Base-by-base conservation (phyloP, 2,329 filamentous ascomycete species). In the Beauveria scarabaeidicola region DNA sequence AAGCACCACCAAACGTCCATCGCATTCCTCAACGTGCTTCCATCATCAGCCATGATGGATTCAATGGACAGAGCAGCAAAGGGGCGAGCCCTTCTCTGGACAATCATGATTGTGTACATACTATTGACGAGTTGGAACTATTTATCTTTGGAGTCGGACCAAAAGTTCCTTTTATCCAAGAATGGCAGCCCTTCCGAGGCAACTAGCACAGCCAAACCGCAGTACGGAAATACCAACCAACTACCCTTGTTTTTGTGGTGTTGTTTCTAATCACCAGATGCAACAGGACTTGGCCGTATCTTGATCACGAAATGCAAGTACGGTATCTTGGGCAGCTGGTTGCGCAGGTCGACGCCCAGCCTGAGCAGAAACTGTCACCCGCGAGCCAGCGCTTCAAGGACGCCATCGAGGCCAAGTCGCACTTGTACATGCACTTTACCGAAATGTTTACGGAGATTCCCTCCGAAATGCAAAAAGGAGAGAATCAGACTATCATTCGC, bases 381-480 rank as follows among this genome's bases (percentile, higher is more conserved):
- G 58, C 58, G 13, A 32, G 25, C 2, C 50, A 60, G 52, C 41
- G 44, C 21, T 17, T 54, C 29, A 47, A 60, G 27, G 58, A 60
- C 17, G 41, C 52, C 13, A 60, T 60, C 21, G 58, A 60, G 25
- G 15, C 23, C 5, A 48, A 41, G n/a, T 53, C 58, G 29, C 58
- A 38, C 21, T 17, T 60, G 29, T 60, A 60, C 43, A 60, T 60
- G 58, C 41, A 53, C 19, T 59, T 59, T 59, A 53, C 51, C 29
- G 46, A 59, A 52, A 59, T 59, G 57, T 59, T 59, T 13, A 46
- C 47, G 3, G 10, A 52, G 25, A 36, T 52, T 15, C 57, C 57
- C 1, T 2, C 5, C 2, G 32, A 52, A 8, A 27, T 17, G 13
- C 57, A 29, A 1, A 19, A 53, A 5, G 29, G 27, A 2, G 8